A percentile compares a stretch with the other conserved stretches of the same genome.
These are phyloP conservation scores for Hypoxylon sp. DNA, from an alignment of 2,329 filamentous ascomycete genomes.

Conservation along the genomic window DNA sequence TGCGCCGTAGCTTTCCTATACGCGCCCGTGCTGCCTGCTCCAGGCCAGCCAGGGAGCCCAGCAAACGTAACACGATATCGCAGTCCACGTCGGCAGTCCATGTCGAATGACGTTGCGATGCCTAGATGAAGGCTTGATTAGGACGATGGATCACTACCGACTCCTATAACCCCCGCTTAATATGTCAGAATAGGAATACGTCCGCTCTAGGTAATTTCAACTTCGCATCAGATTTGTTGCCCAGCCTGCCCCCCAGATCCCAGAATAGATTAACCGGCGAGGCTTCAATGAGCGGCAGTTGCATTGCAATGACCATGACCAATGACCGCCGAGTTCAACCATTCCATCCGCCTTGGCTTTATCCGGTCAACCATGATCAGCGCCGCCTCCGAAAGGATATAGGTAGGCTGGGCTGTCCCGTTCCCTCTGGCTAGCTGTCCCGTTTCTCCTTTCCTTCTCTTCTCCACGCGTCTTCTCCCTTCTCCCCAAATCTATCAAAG, in stretches of 20 bases:
- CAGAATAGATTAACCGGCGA: slow-evolving; percentile 48
- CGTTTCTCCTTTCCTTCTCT: slow-evolving; percentile 26
- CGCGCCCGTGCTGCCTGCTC: slow-evolving; percentile 15
- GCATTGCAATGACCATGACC: slow-evolving; percentile 37
- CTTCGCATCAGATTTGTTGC: slow-evolving; percentile 45
- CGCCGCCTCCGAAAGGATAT: slow-evolving; percentile 38
- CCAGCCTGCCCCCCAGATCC: slow-evolving; percentile 35
- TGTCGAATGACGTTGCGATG: slow-evolving; percentile 34
- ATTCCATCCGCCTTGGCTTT: slow-evolving; percentile 47
- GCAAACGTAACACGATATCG: slow-evolving; percentile 4
- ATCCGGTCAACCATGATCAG: slow-evolving; percentile 42
- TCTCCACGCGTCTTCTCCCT: slow-evolving; percentile 15
- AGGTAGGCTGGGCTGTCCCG: slow-evolving; percentile 34
- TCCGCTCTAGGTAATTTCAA: slow-evolving; percentile 46
- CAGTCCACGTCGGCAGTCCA: too few species aligned
- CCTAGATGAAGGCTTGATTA: slow-evolving; percentile 34
- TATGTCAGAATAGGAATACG: slow-evolving; percentile 43
- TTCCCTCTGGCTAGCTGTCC: slow-evolving; percentile 16
- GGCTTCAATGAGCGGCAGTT: slow-evolving; percentile 47
- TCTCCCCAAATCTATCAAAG: slow-evolving; percentile 6
- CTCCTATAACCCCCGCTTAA: slow-evolving; percentile 41
- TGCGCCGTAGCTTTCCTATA: slow-evolving; percentile 8
- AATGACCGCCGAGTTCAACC: slow-evolving; percentile 42
- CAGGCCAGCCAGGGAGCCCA: slow-evolving; percentile 18
- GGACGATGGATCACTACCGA: slow-evolving; percentile 41